These are phyloP conservation scores for Arxiozyma bovina DNA, from an alignment of 1,139 yeast species.

Conservation along the genomic window DNA sequence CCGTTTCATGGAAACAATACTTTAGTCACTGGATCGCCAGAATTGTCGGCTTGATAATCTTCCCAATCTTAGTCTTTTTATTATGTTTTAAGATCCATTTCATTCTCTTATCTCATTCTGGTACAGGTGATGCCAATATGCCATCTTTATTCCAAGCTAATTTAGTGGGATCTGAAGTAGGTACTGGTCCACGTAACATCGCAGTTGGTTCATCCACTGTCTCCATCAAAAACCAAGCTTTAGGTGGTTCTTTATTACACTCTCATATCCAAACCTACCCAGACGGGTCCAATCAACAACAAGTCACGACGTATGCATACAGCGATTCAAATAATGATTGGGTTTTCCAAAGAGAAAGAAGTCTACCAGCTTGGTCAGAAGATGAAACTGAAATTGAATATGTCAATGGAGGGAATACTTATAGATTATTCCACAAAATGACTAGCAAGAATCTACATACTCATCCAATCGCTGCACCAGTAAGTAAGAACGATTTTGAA, in stretches of 20 bases:
- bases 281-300: constrained; percentile 93
- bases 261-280: constrained; percentile 96
- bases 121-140: constrained; percentile 97
- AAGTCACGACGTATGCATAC: constrained; percentile 89
- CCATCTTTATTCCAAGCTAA: constrained; percentile 95
- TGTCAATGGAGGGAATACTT: constrained; percentile 60
- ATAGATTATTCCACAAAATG: constrained; percentile 68
- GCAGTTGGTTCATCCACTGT: constrained; percentile 67
- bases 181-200: constrained; percentile 83
- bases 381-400: constrained; percentile 40
- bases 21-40: constrained; percentile 58
- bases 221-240: constrained; percentile 84
- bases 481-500: constrained; percentile 60
- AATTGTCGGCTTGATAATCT: constrained; percentile 49
- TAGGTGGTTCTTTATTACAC: constrained; percentile 87
- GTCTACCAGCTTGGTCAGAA: constrained; percentile 11
- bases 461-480: constrained; percentile 75
- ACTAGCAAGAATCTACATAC: constrained; percentile 91
- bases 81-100: constrained; percentile 67
- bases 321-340: constrained; percentile 90
- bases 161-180: constrained; percentile 68
- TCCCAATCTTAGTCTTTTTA: constrained; percentile 57
- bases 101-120: constrained; percentile 62
- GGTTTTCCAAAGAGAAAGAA: constrained; percentile 70
- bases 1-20: constrained; percentile 44